These are phyloP conservation scores for Rutidosis leptorrhynchoides DNA, from an alignment of 129 eudicot species.

Conservation along the genomic window DNA sequence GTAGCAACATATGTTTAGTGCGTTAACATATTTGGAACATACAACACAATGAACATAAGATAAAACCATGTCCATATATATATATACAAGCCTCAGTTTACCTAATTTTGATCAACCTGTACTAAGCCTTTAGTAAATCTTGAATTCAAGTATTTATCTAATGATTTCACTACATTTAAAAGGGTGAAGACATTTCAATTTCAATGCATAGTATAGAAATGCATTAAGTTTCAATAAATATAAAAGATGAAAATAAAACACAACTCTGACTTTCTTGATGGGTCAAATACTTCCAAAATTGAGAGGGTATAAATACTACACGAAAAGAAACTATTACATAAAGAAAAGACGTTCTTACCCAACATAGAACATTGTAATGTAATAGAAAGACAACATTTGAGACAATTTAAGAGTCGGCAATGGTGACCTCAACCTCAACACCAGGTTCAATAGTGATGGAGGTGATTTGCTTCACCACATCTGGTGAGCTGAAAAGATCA, in stretches of 20 bases:
- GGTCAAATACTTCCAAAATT: conserved; percentile 26
- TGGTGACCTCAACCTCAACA: conserved; percentile 92
- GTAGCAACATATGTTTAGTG: neutral
- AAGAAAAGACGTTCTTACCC: conserved; percentile 22
- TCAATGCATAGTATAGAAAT: neutral
- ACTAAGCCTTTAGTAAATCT: neutral
- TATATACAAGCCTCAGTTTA: neutral
- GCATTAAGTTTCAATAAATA: conserved; percentile 13
- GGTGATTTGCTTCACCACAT: conserved; percentile 88
- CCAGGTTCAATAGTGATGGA: conserved; percentile 90
- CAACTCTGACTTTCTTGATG: conserved; percentile 21
- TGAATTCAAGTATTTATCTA: neutral
- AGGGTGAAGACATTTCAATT: neutral
- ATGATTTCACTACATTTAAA: neutral
- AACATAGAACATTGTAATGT: conserved; percentile 13
- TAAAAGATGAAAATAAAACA: conserved; percentile 9
- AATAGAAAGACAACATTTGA: neutral
- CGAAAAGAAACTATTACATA: conserved; percentile 20
- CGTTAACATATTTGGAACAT: neutral
- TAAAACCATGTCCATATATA: neutral
- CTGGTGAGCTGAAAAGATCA: conserved; percentile 95
- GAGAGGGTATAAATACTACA: conserved; percentile 29
- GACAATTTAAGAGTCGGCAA: conserved; percentile 53
- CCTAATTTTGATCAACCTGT: neutral
- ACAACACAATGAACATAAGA: neutral